These are phyloP conservation scores for Galerina marginata DNA, from an alignment of 768 basidiomycete species.

Conservation along the genomic window DNA sequence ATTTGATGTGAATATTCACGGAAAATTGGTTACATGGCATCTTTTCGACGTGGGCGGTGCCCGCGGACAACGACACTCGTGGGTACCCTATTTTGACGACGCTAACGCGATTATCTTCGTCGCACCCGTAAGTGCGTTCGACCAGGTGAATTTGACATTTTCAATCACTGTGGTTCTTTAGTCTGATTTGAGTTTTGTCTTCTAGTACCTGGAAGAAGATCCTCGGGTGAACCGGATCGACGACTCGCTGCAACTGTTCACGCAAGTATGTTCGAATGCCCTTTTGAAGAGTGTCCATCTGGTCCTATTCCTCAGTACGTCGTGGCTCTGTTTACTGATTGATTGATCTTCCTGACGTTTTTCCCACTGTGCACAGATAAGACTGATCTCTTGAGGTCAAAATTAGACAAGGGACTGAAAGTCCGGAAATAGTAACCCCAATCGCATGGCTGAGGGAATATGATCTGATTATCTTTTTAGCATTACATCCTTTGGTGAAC, in stretches of 20 bases:
- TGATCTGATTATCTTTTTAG: constrained; percentile 39
- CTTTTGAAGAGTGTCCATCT: constrained; percentile 74
- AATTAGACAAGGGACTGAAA: constrained; percentile 69
- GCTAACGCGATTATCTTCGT: constrained; percentile 84
- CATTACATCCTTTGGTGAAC: constrained; percentile 82
- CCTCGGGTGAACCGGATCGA: constrained; percentile 85
- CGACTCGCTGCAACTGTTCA: constrained; percentile 88
- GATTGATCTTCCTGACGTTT: constrained; percentile 7
- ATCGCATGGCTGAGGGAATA: constrained; percentile 7
- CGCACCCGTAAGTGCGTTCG: constrained; percentile 80
- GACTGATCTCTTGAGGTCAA: constrained; percentile 76
- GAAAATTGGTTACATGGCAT: constrained; percentile 77
- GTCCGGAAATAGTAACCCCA: constrained; percentile 79
- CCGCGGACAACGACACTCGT: constrained; percentile 73
- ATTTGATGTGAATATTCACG: constrained; percentile 82
- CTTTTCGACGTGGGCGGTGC: constrained; percentile 77
- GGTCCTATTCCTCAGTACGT: constrained; percentile 63
- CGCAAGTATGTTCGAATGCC: constrained; percentile 82
- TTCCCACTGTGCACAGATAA: constrained; percentile 54
- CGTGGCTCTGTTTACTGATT: neutral
- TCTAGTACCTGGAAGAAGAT: constrained; percentile 86
- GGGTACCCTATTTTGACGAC: constrained; percentile 81
- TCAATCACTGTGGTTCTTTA: neutral
- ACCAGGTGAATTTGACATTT: constrained; percentile 54
- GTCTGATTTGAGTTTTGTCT: constrained; percentile 7